A percentile compares a stretch with the other conserved stretches of the same genome.
Evolutionary conservation across 441 rosid genomes (phyloP).

Genomic region (Macaranga tanarius): DNA sequence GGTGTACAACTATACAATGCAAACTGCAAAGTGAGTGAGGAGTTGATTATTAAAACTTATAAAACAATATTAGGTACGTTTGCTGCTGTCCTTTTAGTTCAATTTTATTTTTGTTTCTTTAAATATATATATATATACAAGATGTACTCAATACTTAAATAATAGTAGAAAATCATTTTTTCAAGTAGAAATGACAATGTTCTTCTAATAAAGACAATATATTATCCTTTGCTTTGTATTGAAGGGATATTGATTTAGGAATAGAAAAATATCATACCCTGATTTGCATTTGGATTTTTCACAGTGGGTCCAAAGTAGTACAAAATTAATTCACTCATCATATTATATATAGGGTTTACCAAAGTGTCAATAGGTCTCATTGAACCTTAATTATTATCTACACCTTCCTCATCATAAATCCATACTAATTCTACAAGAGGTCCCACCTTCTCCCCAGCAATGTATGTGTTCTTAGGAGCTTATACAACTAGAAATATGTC

Average conservation of each 20-base stretch:
- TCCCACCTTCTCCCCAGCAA: neutral
- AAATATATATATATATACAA: neutral
- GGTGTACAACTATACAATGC: neutral
- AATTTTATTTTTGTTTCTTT: neutral
- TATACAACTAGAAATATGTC: no score
- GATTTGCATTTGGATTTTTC: neutral
- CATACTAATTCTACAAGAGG: neutral
- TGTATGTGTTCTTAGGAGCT: no score
- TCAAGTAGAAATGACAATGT: neutral
- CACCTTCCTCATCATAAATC: neutral
- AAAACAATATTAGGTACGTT: neutral
- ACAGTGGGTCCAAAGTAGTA: conserved; percentile 3
- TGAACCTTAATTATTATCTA: neutral
- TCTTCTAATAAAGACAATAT: neutral
- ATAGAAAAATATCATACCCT: neutral
- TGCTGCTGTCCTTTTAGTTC: neutral
- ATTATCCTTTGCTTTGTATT: conserved; percentile 24
- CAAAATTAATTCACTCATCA: neutral
- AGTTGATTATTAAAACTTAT: neutral
- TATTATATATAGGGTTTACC: neutral
- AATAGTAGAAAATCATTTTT: neutral
- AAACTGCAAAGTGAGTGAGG: neutral
- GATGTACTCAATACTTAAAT: neutral
- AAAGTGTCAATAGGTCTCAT: neutral
- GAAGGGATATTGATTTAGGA: conserved; percentile 24